A percentile compares a stretch with the other conserved stretches of the same genome.
phyloP scores from a whole-genome alignment of 306 rosid species.

The Quercus glauca region DNA sequence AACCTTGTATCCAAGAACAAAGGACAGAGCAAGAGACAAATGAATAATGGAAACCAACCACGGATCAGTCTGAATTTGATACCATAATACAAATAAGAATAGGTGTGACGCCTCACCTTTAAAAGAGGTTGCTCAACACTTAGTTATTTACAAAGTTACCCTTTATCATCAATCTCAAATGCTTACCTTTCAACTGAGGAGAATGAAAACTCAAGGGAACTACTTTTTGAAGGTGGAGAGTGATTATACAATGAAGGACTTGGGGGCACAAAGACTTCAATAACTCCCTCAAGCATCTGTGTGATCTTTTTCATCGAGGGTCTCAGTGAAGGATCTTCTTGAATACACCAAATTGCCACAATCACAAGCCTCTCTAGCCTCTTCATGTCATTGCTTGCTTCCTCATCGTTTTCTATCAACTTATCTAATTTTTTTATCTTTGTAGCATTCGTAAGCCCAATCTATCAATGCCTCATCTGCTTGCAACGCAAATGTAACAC shows the following conservation, averaged over 20 bases:
- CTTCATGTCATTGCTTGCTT: slow-evolving; percentile 22
- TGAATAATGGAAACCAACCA: too few relatives aligned
- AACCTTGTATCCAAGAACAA: too few relatives aligned
- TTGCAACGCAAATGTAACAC: slow-evolving; percentile 3
- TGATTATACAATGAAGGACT: slow-evolving; percentile 14
- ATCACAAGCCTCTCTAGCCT: slow-evolving; percentile 13
- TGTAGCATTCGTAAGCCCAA: slow-evolving; percentile 12
- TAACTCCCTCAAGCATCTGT: slow-evolving; percentile 25
- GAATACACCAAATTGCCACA: slow-evolving; percentile 29
- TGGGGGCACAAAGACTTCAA: slow-evolving; percentile 24
- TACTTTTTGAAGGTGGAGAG: too few relatives aligned
- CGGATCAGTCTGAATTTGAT: too few relatives aligned
- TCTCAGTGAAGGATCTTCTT: slow-evolving; percentile 24
- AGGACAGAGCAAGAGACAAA: too few relatives aligned
- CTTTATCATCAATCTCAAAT: too few relatives aligned
- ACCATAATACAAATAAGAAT: too few relatives aligned
- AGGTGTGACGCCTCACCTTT: too few relatives aligned
- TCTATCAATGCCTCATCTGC: slow-evolving; percentile 12
- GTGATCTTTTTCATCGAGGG: slow-evolving; percentile 25
- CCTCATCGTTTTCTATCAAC: slow-evolving; percentile 12
- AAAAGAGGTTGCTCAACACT: too few relatives aligned
- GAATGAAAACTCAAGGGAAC: too few relatives aligned
- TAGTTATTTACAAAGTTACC: too few relatives aligned
- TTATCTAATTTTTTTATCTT: neutral
- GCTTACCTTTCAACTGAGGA: too few relatives aligned